Base-by-base conservation (phyloP, 139 green algal genomes). In the Gonium pectorale region DNA sequence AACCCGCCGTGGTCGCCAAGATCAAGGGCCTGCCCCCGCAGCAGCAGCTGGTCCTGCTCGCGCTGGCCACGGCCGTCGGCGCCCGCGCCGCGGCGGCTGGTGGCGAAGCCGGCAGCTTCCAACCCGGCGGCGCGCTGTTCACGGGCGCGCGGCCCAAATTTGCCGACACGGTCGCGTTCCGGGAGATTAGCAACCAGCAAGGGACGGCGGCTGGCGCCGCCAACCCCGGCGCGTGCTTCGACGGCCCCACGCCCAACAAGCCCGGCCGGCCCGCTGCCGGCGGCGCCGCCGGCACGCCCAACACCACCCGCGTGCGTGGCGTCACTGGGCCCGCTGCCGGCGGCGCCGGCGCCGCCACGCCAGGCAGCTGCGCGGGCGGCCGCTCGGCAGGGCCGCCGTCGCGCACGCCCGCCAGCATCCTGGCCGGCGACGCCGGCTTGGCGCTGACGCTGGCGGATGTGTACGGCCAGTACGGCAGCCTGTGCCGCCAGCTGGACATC, bases 1-100 rank as follows among this genome's bases (percentile, higher is more conserved):
- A 67, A 22, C 7, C 51, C 24, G 81, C 69, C 8, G 37, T 78
- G 52, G 43, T 71, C 22, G 56, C 59, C 35, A 68, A 82, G 54
- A 81, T 89, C 41, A 41, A 59, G 41, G 84, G 75, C 41, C 79
- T 89, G 68, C 85, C 85, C 22, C 77, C 75, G 27, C 85, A 86
- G 60, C 85, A 89, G 79, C 85, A 89, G 85, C 68, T 89, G 9
- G 79, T 79, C 19, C 79, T 89, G 78, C 79, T 89, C 46, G 85
- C 85, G 15, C 67, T 79, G 0, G 67, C 85, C 24, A 82, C 82
- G 22, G 69, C 78, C n/a, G 79, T 89, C 17, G 80, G 68, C 27
- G 5, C 44, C 0, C 44, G 49, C 27, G 80, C 80, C 5, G 80
- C 68, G 1, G 52, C 80, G 7, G 51, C 67, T 0, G 49, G 11